These are phyloP conservation scores for Yarrowia osloensis DNA, from an alignment of 805 yeast species.

Conservation along the genomic window DNA sequence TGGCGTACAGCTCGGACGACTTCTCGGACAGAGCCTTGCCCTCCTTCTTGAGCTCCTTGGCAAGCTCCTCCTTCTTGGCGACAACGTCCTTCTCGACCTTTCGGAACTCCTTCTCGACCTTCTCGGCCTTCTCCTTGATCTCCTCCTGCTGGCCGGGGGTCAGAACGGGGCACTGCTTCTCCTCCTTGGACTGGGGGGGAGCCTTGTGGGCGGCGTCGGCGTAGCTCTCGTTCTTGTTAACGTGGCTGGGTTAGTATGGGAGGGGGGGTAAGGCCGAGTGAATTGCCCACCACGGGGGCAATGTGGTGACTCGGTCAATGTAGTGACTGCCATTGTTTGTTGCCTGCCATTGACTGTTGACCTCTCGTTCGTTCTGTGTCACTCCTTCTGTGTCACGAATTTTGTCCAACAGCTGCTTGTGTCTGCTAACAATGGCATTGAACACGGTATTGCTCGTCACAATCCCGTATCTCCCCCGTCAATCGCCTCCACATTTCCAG, in stretches of 20 bases:
- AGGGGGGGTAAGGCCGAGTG: neutral
- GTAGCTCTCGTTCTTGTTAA: slow-evolving; percentile 29
- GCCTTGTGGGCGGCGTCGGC: slow-evolving; percentile 31
- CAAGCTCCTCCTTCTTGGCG: slow-evolving; percentile 38
- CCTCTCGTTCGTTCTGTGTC: no score
- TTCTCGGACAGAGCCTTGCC: slow-evolving; percentile 35
- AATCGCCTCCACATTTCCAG: no score
- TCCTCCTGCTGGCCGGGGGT: slow-evolving; percentile 28
- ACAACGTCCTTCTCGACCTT: slow-evolving; percentile 39
- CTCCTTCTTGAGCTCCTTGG: slow-evolving; percentile 38
- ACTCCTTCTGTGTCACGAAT: no score
- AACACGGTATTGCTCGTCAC: neutral
- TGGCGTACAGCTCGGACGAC: slow-evolving; percentile 18
- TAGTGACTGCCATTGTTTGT: neutral
- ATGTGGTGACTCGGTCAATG: neutral
- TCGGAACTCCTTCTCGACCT: slow-evolving; percentile 29
- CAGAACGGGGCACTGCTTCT: slow-evolving; percentile 18
- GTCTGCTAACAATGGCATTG: no score
- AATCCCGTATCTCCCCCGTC: no score
- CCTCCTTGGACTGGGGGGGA: slow-evolving; percentile 24
- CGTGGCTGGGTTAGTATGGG: slow-evolving; percentile 6
- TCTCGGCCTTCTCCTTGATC: slow-evolving; percentile 24
- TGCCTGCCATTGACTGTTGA: no score
- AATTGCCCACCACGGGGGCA: no score
- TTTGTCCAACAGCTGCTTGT: no score